Evolutionary conservation across 192 early-diverging fungal genomes (phyloP).

Genomic region (Entomortierella parvispora): DNA sequence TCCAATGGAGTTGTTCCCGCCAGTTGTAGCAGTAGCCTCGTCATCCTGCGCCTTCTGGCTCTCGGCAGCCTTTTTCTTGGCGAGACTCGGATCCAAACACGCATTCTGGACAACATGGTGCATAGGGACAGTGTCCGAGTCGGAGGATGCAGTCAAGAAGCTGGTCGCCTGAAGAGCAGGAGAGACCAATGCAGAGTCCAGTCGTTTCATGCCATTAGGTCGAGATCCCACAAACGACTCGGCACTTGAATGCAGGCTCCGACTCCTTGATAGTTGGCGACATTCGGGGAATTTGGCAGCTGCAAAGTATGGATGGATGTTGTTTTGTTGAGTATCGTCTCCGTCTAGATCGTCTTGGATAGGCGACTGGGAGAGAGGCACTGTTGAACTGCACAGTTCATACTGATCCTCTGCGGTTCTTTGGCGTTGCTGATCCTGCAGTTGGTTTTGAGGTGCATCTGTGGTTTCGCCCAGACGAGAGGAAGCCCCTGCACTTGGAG

Average conservation of each 20-base stretch:
- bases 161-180: neutral
- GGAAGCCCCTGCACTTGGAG: neutral
- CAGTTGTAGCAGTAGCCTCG: too few relatives aligned
- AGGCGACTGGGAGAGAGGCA: neutral
- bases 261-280: neutral
- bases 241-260: neutral
- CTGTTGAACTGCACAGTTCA: neutral
- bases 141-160: constrained; percentile 4
- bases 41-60: neutral
- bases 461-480: neutral
- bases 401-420: too few relatives aligned
- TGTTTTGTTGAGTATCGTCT: neutral
- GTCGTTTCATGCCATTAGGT: neutral
- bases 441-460: too few relatives aligned
- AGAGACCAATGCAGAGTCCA: neutral
- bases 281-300: neutral
- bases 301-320: constrained; percentile 18
- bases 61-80: neutral
- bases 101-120: constrained; percentile 2
- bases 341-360: neutral
- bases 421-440: too few relatives aligned
- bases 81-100: constrained; percentile 8
- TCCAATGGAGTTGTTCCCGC: constrained; percentile 5
- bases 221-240: too few relatives aligned
- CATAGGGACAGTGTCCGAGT: constrained; percentile 3